These are phyloP conservation scores for Leishmania major DNA, from an alignment of 208 protist genomes.

Conservation along the genomic window DNA sequence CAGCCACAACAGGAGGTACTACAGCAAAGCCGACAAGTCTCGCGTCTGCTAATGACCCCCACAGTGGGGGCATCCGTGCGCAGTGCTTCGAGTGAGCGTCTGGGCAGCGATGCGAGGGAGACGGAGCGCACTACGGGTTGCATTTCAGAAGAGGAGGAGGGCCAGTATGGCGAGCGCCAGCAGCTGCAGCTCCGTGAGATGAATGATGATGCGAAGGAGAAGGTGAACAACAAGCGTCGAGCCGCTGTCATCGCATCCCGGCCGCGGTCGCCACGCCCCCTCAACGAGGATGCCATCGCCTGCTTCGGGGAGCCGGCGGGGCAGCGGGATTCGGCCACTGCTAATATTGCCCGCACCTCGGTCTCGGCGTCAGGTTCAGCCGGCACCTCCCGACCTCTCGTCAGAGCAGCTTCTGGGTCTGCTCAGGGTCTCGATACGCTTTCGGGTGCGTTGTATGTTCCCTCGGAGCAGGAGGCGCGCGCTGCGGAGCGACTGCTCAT, in stretches of 20 bases:
- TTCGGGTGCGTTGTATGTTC: background rate
- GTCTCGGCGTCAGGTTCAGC: background rate
- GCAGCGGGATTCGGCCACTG: background rate
- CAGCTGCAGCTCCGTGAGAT: slow-evolving; percentile 11
- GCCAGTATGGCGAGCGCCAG: background rate
- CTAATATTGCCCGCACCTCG: background rate
- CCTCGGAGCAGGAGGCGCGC: slow-evolving; percentile 15
- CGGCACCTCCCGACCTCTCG: background rate
- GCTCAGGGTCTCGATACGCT: background rate
- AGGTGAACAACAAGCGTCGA: slow-evolving; percentile 27
- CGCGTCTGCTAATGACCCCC: background rate
- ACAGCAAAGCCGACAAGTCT: slow-evolving; percentile 10
- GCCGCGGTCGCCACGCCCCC: background rate
- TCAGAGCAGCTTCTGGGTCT: background rate
- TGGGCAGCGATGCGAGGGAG: background rate
- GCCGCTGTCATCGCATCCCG: background rate
- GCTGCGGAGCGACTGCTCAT: slow-evolving; percentile 27
- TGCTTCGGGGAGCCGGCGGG: background rate
- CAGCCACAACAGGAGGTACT: slow-evolving; percentile 21
- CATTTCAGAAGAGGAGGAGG: background rate
- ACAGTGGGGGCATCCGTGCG: background rate
- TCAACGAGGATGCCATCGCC: background rate
- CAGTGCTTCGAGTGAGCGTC: background rate
- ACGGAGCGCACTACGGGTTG: background rate
- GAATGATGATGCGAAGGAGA: slow-evolving; percentile 1